Percentiles rank a stretch among this genome's conserved stretches.
Conservation (phyloP, 257 asterid species). For the Primulina tabacum region DNA sequence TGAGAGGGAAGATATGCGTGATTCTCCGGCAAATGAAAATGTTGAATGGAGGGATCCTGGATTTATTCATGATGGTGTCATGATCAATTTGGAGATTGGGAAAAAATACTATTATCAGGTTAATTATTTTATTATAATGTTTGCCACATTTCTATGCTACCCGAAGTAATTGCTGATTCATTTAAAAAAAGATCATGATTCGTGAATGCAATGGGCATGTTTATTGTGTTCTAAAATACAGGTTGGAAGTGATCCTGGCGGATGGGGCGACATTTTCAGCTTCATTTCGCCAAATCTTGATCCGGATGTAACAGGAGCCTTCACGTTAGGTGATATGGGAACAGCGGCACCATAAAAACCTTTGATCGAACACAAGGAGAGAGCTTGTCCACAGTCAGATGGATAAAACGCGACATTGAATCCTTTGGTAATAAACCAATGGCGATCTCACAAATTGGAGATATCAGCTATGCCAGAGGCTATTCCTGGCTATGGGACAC, state of each 20-base stretch:
- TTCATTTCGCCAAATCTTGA: conserved; percentile 39
- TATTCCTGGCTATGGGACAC: conserved; percentile 61
- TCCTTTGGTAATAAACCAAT: conserved; percentile 44
- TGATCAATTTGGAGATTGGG: conserved; percentile 54
- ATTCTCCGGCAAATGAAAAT: conserved; percentile 72
- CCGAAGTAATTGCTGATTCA: too few species aligned
- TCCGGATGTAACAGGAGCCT: conserved; percentile 40
- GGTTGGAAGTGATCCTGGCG: conserved; percentile 50
- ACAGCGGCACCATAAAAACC: conserved; percentile 49
- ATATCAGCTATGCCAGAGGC: conserved; percentile 62
- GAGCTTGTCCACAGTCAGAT: conserved; percentile 42
- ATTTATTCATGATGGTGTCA: conserved; percentile 76
- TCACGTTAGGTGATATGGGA: conserved; percentile 65
- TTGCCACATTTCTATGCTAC: too few species aligned
- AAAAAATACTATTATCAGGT: conserved; percentile 71
- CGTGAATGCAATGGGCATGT: background rate
- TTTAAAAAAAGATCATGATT: too few species aligned
- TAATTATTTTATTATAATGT: conserved; percentile 12
- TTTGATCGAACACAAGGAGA: conserved; percentile 46
- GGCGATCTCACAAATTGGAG: conserved; percentile 54
- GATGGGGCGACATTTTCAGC: conserved; percentile 40
- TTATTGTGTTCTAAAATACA: conserved; percentile 1
- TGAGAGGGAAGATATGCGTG: conserved; percentile 86
- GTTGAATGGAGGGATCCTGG: conserved; percentile 98
- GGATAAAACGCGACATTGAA: conserved; percentile 49